Base-by-base conservation (phyloP, 2,329 filamentous ascomycete genomes). In the Pseudogymnoascus pannorum region DNA sequence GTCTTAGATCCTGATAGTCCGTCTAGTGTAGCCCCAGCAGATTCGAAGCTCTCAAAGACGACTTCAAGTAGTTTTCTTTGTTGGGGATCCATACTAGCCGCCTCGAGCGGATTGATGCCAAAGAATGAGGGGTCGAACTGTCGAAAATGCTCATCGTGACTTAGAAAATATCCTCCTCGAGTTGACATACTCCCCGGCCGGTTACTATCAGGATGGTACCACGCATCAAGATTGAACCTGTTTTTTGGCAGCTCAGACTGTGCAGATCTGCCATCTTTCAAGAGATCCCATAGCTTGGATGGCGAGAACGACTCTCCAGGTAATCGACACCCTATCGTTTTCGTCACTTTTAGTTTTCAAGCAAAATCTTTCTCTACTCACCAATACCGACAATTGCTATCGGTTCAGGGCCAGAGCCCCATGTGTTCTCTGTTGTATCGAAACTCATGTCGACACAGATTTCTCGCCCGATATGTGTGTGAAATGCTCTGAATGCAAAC, bases 201-300 rank as follows among this genome's bases (percentile, higher is more conserved):
- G n/a, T n/a, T n/a, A n/a, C n/a, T n/a, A n/a, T n/a, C n/a, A n/a
- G n/a, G n/a, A n/a, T n/a, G n/a, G n/a, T n/a, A 66, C 33, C 68
- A 68, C 29, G 31, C 60, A 12, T 67, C 60, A 7, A 51, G 4
- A 29, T 68, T 63, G 36, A 62, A 72, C 8, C 70, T 60, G 7
- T 59, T 44, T 3, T 42, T 12, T 12, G 68, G 71, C 29, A 74
- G 65, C 29, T 67, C 59, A 5, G 40, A 54, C n/a, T n/a, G n/a
- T n/a, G n/a, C n/a, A n/a, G n/a, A n/a, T n/a, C n/a, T n/a, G n/a
- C n/a, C n/a, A n/a, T n/a, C n/a, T n/a, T n/a, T n/a, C n/a, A n/a
- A n/a, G n/a, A n/a, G n/a, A 60, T 73, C 70, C 72, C 72, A 74
- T 31, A 74, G 69, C 60, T 73, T 72, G 3, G 69, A 69, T 9